Percentiles rank a stretch among this genome's conserved stretches.
Evolutionary conservation across 2,329 filamentous ascomycete species (phyloP).

Genomic region (Curvularia eragrostidis): DNA sequence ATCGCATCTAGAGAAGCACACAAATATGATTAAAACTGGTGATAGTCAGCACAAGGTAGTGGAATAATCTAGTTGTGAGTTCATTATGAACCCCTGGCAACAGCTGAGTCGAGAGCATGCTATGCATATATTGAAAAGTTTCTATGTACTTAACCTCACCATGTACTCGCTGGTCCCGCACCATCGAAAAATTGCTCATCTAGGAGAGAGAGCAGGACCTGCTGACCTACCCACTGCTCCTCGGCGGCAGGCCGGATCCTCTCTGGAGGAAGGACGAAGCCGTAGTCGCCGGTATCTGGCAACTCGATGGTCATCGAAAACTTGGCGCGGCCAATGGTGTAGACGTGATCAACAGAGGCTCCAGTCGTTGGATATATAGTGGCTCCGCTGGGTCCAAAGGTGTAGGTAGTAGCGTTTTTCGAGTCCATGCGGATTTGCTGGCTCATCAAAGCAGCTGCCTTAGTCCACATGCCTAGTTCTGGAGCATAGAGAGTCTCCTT

Average conservation of each 20-base stretch:
- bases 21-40: not conserved
- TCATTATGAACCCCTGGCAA: not conserved
- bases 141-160: not conserved
- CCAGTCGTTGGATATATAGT: constrained; percentile 65
- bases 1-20: not conserved
- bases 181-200: constrained; percentile 42
- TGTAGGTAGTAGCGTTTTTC: constrained; percentile 44
- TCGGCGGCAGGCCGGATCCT: constrained; percentile 56
- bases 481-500: constrained; percentile 57
- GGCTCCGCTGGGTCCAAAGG: constrained; percentile 59
- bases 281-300: constrained; percentile 55
- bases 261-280: constrained; percentile 58
- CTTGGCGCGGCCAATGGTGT: constrained; percentile 50
- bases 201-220: constrained; percentile 31
- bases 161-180: constrained; percentile 24
- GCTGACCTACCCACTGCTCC: constrained; percentile 55
- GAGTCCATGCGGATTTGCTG: constrained; percentile 58
- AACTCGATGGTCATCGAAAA: constrained; percentile 57
- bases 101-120: not conserved
- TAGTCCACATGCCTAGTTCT: constrained; percentile 59
- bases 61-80: not conserved
- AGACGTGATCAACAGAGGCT: constrained; percentile 52
- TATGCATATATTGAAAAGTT: not conserved
- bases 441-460: constrained; percentile 56
- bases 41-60: not conserved